Evolutionary conservation across 2,329 filamentous ascomycete genomes (phyloP), one percentile per base, ranked within the genome.

Genomic region (Monosporascus sp.): DNA sequence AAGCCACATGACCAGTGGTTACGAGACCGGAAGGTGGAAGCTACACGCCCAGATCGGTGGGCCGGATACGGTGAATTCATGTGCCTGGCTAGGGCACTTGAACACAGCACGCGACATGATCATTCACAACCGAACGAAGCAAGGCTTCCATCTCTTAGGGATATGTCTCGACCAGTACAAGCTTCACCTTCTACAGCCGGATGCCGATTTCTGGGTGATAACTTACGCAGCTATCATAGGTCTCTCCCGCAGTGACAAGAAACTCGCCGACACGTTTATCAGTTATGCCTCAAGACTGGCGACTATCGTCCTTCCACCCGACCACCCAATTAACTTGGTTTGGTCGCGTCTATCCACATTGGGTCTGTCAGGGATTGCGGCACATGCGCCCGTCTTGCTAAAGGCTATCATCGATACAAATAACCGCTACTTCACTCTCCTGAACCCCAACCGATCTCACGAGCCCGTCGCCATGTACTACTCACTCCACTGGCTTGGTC

Each of bases 191-290:
- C 51, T 51, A 25, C 56, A 57, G 9, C 64, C 63, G 5, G 64
- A 66, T 24, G 62, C 64, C 1, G 63, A 65, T 57, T 66, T 67
- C 47, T 65, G 62, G 62, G 44, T 63, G 22, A 62, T 64, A 8
- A 65, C 64, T 7, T 65, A 65, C 41, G 64, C 64, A 50, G 64
- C 63, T 6, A 61, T 57, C 31, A 54, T 67, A 31, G 52, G 63
- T 9, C 62, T 67, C n/a, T 56, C 58, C n/a, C 51, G 58, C 25
- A 55, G 56, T 36, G 60, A 62, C 39, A 18, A 42, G 38, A 53
- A 54, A 24, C 59, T 67, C 15, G 63, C 56, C 34, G 57, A 64
- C 7, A 52, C 53, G 3, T 67, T 65, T 47, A 54, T 67, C 17
- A 51, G 56, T 37, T 66, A 64, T 44, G 63, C 63, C 31, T 62